Base-by-base conservation (phyloP, 768 basidiomycete species). In the Amanita rubescens region DNA sequence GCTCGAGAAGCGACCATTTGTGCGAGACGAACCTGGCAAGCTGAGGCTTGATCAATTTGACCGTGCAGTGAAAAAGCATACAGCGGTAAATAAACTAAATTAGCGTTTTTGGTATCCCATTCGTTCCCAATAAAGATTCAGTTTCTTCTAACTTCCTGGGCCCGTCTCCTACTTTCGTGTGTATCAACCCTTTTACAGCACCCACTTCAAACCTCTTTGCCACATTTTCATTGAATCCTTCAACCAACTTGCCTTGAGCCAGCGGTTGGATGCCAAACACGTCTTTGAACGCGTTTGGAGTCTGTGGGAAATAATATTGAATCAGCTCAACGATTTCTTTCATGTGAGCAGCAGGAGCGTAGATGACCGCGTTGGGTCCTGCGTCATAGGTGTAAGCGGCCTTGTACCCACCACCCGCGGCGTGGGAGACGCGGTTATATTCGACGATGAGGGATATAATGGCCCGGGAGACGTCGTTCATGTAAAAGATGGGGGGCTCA, bases 301-400 rank as follows among this genome's bases (percentile, higher is more conserved):
- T 68, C 59, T 90, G 89, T 0, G 95, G 94, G 82, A 99, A 99
- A 71, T 88, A 97, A 54, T 76, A 72, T 51, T 84, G 70, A 59
- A 98, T 77, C 58, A 93, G 68, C 61, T 81, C 73, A 43, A 93
- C 73, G 59, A 99, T 86, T 67, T 85, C 81, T 58, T 78, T 79
- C 62, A 96, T 73, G 69, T 94, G 82, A 62, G 82, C 77, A 59
- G 85, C 75, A 3, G 80, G 78, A 0, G 93, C 81, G 70, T 98
- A 99, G 63, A 99, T 92, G 66, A 99, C 96, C 2, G 94, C 94
- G 70, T 99, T 99, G 12, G 96, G 96, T 30, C 96, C 96, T 0
- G 96, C 96, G 63, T 99, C 96, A 65, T 88, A 98, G n/a, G 96
- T 99, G 71, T 99, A 99, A 38, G 95, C 96, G 0, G 94, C 96